phyloP scores from a whole-genome alignment of 768 basidiomycete genomes.

The Amylocystis lapponica region DNA sequence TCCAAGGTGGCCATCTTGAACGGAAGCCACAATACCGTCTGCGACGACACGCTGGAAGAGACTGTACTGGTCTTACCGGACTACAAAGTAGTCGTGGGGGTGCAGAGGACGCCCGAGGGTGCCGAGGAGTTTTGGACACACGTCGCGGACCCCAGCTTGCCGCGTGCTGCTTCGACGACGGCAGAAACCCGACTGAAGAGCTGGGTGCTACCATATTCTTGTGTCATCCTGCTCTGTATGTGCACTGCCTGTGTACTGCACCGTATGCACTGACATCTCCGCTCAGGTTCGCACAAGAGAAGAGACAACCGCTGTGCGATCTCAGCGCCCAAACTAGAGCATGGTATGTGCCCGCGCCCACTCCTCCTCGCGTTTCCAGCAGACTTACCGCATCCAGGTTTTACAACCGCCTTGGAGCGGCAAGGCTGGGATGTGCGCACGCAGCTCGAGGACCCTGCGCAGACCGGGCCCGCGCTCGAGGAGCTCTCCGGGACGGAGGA shows the following conservation, averaged over 20 bases:
- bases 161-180: conserved; percentile 38
- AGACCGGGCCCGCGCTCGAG: conserved; percentile 50
- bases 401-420: conserved; percentile 54
- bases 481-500: conserved; percentile 44
- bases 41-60: conserved; percentile 56
- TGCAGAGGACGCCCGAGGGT: conserved; percentile 56
- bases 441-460: conserved; percentile 52
- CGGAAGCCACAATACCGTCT: conserved; percentile 73
- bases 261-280: neutral
- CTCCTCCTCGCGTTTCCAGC: neutral
- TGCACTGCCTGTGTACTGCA: conserved; percentile 6
- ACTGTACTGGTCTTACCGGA: conserved; percentile 91
- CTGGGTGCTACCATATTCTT: conserved; percentile 85
- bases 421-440: conserved; percentile 76
- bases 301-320: conserved; percentile 91
- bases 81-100: conserved; percentile 75
- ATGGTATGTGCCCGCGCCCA: conserved; percentile 42
- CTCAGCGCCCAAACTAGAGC: conserved; percentile 77
- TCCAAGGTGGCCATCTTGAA: conserved; percentile 65
- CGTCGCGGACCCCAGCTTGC: conserved; percentile 54
- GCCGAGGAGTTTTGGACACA: conserved; percentile 66
- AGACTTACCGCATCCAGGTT: conserved; percentile 36
- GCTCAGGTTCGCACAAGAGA: conserved; percentile 83
- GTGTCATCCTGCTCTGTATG: conserved; percentile 85
- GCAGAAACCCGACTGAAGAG: conserved; percentile 50